Evolutionary conservation across 257 asterid genomes (phyloP), one percentile per base, ranked within the genome.

Genomic region (Salvia hispanica): DNA sequence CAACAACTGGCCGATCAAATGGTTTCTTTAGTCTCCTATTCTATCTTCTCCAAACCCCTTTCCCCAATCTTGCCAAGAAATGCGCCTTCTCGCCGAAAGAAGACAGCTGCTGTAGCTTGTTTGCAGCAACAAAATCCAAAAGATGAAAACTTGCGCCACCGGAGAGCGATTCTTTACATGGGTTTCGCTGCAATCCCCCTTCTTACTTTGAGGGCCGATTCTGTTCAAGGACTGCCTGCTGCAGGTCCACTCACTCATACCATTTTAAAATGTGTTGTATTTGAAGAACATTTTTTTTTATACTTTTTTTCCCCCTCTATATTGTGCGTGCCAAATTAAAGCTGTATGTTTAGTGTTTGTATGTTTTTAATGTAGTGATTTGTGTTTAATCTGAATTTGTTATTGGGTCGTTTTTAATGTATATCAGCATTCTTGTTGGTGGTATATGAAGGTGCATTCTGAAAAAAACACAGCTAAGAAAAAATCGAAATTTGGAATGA

Each of bases 131-230:
- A 83, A 66, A 64, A 7, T 68, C 62, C 66, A 52, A 78, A 86
- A 53, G 77, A 78, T 44, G 62, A 55, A 18, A 62, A 61, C 59
- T 69, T 74, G 14, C 63, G 80, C 57, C 66, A 53, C 37, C 84
- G 91, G 74, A 84, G 92, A 75, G 54, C 58, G 66, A 58, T 86
- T 76, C 50, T 85, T 43, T 78, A 81, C 16, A 69, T 83, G 88
- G 95, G 98, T 3, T 75, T 92, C 70, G 82, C 88, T 4, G 82
- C 78, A 21, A 53, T 90, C 62, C 96, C 95, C 28, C 62, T 92
- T 78, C 64, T 84, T 44, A 79, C 61, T 6, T 52, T 70, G 64
- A 79, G 80, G 69, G 84, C 85, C 3, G 77, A 56, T 6, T 80
- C 89, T 28, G 39, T 76, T 75, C 79, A 79, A 62, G 74, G 66